Evolutionary conservation across 2,329 filamentous ascomycete species (phyloP), one percentile per base, ranked within the genome.

Genomic region (Cladosporium colombiae): DNA sequence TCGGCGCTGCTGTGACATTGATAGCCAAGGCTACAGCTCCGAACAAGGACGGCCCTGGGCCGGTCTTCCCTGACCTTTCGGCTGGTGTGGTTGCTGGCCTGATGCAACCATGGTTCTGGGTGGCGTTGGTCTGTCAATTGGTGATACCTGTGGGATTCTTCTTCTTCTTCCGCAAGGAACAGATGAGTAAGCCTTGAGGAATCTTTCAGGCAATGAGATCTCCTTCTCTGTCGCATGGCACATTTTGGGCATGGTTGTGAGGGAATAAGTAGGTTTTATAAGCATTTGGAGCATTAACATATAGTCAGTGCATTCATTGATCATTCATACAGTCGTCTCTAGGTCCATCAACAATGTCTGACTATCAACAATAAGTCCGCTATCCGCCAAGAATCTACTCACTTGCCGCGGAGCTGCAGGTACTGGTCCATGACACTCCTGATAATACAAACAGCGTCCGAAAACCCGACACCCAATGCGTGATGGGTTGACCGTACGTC

Each of bases 1-100:
- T 89, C 14, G 87, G 87, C 4, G 85, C 84, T 3, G 74, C 84
- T 2, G 84, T 84, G 2, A 89, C 87, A 1, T 88, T 89, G 35
- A 78, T 84, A 14, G 87, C 85, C 0, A 76, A 86, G 58, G 85
- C 84, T 1, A 84, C 82, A 46, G 85, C 84, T 6, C 88, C 87
- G 0, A 84, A 89, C 72, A 82, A 80, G 16, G 79, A 86, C 40
- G 87, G 87, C 0, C 86, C 87, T 2, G 86, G 86, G 1, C 78
- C 81, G 2, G 84, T 89, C 14, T 88, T 87, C 65, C 88, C 87
- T 0, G 85, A 89, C 73, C 82, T 89, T 67, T 82, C 81, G 18
- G 79, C 80, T 56, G 81, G 81, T 0, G 72, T 80, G 7, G 75
- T 74, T 44, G 77, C 57, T 23, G 58, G 37, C 6, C 53, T 72